A percentile compares a stretch with the other conserved stretches of the same genome.
Conservation (phyloP, 805 yeast genomes). For the Ogataea naganishii region DNA sequence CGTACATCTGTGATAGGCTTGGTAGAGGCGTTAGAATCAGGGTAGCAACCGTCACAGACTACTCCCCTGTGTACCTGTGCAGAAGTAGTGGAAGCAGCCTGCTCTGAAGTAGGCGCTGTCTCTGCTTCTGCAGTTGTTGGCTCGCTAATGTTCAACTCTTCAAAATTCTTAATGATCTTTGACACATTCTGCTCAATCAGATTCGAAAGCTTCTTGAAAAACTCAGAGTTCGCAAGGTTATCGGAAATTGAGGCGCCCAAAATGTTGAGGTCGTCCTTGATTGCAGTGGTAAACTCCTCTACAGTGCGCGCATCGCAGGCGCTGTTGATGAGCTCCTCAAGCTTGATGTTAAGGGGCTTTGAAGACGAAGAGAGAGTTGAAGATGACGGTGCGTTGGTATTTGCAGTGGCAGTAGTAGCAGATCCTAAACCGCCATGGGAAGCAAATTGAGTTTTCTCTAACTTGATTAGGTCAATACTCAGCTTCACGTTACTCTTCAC, state of each 20-base stretch:
- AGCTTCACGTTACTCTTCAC: slow-evolving; percentile 38
- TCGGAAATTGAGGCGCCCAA: slow-evolving; percentile 13
- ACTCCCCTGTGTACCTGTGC: slow-evolving; percentile 19
- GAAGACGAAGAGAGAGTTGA: no score
- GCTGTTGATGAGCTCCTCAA: slow-evolving; percentile 8
- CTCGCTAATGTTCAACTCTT: slow-evolving; percentile 7
- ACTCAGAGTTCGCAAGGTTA: slow-evolving; percentile 12
- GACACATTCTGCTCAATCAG: slow-evolving; percentile 13
- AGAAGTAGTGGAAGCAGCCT: not conserved
- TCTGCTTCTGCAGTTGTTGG: slow-evolving; percentile 6
- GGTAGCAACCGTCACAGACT: slow-evolving; percentile 20
- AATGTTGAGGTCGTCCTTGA: slow-evolving; percentile 9
- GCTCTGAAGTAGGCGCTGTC: no score
- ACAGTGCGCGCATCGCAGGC: slow-evolving; percentile 4
- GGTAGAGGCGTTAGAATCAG: slow-evolving; percentile 2
- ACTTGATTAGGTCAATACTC: slow-evolving; percentile 8
- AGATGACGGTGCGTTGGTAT: no score
- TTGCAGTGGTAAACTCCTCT: no score
- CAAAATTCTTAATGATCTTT: slow-evolving; percentile 10
- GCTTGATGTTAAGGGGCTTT: slow-evolving; percentile 6
- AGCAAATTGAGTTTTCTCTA: slow-evolving; percentile 2
- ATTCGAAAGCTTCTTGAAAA: slow-evolving; percentile 10
- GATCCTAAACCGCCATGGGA: not conserved
- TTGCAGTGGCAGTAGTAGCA: not conserved
- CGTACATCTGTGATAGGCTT: slow-evolving; percentile 36